These are phyloP conservation scores for Citrus medica DNA, from an alignment of 345 rosid species.

Conservation along the genomic window DNA sequence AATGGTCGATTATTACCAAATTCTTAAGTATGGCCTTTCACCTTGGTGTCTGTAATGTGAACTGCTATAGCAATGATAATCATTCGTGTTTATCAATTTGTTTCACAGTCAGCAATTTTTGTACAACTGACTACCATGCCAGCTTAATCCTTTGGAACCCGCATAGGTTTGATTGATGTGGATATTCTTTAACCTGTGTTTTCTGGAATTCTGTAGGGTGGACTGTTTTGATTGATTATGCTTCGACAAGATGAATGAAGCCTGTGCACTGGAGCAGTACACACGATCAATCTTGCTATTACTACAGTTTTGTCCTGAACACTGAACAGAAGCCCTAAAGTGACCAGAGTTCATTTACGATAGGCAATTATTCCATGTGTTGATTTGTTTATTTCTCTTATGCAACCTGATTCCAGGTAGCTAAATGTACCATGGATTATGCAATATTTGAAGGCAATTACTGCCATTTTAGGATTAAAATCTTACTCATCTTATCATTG, in stretches of 20 bases:
- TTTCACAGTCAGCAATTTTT: not conserved
- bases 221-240: not conserved
- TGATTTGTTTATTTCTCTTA: not conserved
- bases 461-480: not conserved
- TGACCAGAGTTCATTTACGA: no score
- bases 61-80: no score
- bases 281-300: not conserved
- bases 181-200: not conserved
- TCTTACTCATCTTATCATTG: not conserved
- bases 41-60: not conserved
- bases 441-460: not conserved
- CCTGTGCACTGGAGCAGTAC: not conserved
- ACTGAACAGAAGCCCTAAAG: not conserved
- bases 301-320: not conserved
- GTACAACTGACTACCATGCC: no score
- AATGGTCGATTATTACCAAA: conserved; percentile 78
- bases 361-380: not conserved
- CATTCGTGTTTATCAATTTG: not conserved
- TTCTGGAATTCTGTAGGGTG: not conserved
- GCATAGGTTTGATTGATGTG: not conserved
- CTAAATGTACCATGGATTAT: not conserved
- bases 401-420: not conserved
- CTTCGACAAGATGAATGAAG: not conserved
- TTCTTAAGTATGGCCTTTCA: conserved; percentile 43
- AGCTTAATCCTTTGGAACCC: not conserved